These are phyloP conservation scores for Myriosclerotinia scirpicola DNA, from an alignment of 2,329 filamentous ascomycete species.

Conservation along the genomic window DNA sequence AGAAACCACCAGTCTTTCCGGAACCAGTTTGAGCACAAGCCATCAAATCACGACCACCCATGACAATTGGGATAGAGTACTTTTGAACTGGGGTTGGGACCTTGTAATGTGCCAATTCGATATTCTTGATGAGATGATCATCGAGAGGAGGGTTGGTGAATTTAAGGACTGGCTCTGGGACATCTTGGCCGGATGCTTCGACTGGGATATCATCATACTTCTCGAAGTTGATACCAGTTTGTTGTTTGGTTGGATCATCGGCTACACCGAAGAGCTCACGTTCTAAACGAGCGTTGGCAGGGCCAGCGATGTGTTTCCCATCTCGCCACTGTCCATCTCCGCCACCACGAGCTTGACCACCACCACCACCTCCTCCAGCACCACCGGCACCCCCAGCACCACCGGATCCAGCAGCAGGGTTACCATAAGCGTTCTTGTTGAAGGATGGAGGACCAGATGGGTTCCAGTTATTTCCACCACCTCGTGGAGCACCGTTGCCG, in stretches of 20 bases:
- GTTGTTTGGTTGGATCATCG: constrained; percentile 92
- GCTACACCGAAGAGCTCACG: constrained; percentile 90
- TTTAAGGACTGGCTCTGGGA: constrained; percentile 84
- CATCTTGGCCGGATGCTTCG: constrained; percentile 89
- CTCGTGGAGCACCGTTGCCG: constrained; percentile 37
- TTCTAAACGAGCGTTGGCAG: constrained; percentile 84
- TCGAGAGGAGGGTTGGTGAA: constrained; percentile 97
- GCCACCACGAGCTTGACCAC: constrained; percentile 64
- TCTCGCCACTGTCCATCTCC: constrained; percentile 96
- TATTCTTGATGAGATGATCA: constrained; percentile 89
- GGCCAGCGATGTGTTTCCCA: constrained; percentile 92
- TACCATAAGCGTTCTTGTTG: constrained; percentile 61
- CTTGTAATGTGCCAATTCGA: constrained; percentile 91
- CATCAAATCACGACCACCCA: constrained; percentile 97
- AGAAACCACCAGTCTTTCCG: constrained; percentile 99
- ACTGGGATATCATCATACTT: constrained; percentile 99
- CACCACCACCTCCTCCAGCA: constrained; percentile 44
- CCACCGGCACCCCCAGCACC: neutral
- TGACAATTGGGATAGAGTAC: constrained; percentile 98
- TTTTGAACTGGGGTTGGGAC: constrained; percentile 97
- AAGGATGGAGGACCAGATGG: constrained; percentile 31
- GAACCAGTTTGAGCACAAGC: constrained; percentile 99
- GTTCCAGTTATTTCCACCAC: constrained; percentile 44
- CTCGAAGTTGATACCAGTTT: constrained; percentile 99
- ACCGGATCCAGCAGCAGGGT: constrained; percentile 38